These are phyloP conservation scores for Penicillium sp. DNA, from an alignment of 2,329 filamentous ascomycete genomes.

Conservation along the genomic window DNA sequence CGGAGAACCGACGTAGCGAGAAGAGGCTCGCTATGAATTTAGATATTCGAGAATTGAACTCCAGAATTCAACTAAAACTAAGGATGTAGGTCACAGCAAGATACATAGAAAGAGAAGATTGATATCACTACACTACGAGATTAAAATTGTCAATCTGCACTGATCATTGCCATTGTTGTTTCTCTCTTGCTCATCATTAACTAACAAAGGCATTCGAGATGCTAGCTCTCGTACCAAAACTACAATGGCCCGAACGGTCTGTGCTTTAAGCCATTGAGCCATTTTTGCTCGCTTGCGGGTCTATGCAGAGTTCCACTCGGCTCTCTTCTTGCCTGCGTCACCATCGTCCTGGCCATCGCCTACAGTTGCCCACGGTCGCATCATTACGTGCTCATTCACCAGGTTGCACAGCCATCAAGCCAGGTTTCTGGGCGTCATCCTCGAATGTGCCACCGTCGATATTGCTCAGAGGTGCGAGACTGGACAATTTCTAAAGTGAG, in stretches of 20 bases:
- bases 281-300: background rate
- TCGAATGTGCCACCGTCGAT: background rate
- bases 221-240: background rate
- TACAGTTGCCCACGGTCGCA: constrained; percentile 2
- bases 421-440: constrained; percentile 2
- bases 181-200: background rate
- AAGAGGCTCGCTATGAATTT: constrained; percentile 5
- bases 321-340: background rate
- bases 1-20: constrained; percentile 1
- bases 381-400: background rate
- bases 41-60: background rate
- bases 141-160: background rate
- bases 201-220: background rate
- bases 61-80: background rate
- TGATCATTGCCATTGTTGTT: background rate
- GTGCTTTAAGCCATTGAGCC: background rate
- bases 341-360: background rate
- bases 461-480: background rate
- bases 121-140: background rate
- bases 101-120: background rate
- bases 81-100: background rate
- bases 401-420: background rate
- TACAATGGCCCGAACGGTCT: background rate
- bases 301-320: background rate
- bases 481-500: background rate